Evolutionary conservation across 23 red algal genomes (phyloP), one percentile per base, ranked within the genome.

Genomic region (Gracilaria vermiculophylla): DNA sequence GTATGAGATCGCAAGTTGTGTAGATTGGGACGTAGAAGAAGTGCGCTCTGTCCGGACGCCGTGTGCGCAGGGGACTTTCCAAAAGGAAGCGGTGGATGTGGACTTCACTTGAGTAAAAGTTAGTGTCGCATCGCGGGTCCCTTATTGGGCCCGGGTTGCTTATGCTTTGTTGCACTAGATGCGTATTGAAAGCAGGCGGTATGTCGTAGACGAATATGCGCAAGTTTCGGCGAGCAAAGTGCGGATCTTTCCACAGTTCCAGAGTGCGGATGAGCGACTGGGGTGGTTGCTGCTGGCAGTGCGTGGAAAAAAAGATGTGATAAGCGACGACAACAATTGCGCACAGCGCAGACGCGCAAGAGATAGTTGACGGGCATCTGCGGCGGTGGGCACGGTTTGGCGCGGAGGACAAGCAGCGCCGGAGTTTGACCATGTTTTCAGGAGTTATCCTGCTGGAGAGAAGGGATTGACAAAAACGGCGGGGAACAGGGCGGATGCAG

Each of bases 1-100:
- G 69, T 32, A 88, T 80, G 47, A 95, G 54, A 14, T 80, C 67
- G 42, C 78, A 82, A 5, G 83, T 78, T 13, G 84, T 86, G 77
- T 83, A 87, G 7, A 83, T 64, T 15, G 83, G 92, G 33, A 89
- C 78, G 90, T 93, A 92, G 27, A 92, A 92, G 33, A 92, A 82
- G 64, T 92, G 31, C 1, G 90, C 78, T 45, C 77, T 33, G 5
- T 83, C 80, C 53, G 90, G 90, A 65, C 75, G 16, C 15, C 9
- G 32, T 21, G 90, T 93, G 57, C 78, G 90, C 17, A 92, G 39
- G 52, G 47, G 78, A 28, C 55, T 55, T 14, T 44, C 29, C 23
- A 85, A 62, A 47, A 85, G 47, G 32, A 62, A 85, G 32, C 65
- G 90, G 66, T 85, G 90, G 19, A 85, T 16, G 48, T 78, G 58